These are phyloP conservation scores for Calonectria hawksworthii DNA, from an alignment of 2,329 filamentous ascomycete species.

Conservation along the genomic window DNA sequence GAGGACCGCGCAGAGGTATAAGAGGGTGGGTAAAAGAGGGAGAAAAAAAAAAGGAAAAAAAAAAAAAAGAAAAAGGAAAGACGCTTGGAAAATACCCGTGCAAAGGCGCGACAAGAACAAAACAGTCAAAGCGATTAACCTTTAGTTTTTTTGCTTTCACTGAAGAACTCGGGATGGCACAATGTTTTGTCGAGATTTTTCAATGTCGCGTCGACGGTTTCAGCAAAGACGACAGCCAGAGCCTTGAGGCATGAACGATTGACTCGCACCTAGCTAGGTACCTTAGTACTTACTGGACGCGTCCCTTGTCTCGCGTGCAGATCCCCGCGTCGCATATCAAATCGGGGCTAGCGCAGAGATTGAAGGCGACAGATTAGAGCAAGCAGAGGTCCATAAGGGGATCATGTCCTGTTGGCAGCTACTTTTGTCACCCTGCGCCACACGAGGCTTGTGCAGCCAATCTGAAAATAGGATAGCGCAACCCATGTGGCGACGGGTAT, in stretches of 20 bases:
- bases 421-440: constrained; percentile 24
- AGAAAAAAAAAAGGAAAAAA: constrained; percentile 18
- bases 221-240: not conserved
- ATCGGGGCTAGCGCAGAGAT: not conserved
- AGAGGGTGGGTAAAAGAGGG: constrained; percentile 7
- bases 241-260: constrained; percentile 11
- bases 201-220: constrained; percentile 14
- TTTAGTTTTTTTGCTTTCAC: not conserved
- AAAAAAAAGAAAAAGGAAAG: constrained; percentile 12
- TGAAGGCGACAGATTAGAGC: constrained; percentile 26
- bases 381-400: not conserved
- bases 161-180: not conserved
- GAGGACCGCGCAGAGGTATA: constrained; percentile 6
- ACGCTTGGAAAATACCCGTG: constrained; percentile 19
- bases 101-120: constrained; percentile 18
- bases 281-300: constrained; percentile 4
- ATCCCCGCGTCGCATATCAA: constrained; percentile 6
- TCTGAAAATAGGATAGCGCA: not conserved
- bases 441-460: not conserved
- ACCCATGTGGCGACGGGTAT: constrained; percentile 20
- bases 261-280: not conserved
- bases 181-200: not conserved
- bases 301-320: constrained; percentile 19
- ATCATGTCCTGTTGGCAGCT: not conserved
- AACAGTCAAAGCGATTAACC: not conserved